Percentiles rank a stretch among this genome's conserved stretches.
Conservation (phyloP, 2,329 filamentous ascomycete species). For the Talaromyces albobiverticillius region DNA sequence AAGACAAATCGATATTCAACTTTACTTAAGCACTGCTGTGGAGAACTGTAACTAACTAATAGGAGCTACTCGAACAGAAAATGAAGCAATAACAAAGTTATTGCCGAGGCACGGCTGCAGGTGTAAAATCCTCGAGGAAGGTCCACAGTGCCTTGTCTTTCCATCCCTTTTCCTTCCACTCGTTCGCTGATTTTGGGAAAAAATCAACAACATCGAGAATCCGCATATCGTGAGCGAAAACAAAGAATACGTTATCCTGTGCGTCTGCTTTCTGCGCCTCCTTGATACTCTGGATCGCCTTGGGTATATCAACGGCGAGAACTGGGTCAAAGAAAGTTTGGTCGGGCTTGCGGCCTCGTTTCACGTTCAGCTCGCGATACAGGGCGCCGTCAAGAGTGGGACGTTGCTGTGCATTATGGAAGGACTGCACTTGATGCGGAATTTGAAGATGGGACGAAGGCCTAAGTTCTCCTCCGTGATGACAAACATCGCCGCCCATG, state of each 20-base stretch:
- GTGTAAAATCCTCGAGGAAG: conserved; percentile 2
- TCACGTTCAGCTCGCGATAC: conserved; percentile 1
- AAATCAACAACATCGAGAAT: conserved; percentile 22
- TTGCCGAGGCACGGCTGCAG: neutral
- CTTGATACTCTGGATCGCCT: conserved; percentile 1
- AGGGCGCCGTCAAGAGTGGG: neutral
- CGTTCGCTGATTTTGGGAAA: conserved; percentile 21
- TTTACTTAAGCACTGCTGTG: no score
- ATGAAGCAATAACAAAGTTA: neutral
- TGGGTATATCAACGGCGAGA: conserved; percentile 4
- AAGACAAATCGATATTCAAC: no score
- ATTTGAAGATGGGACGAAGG: conserved; percentile 43
- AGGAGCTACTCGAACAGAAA: no score
- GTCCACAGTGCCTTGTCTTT: conserved; percentile 4
- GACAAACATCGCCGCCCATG: conserved; percentile 50
- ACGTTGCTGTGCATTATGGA: no score
- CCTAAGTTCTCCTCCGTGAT: conserved; percentile 47
- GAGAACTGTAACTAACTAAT: no score
- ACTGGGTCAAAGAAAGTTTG: conserved; percentile 8
- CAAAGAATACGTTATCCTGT: conserved; percentile 26
- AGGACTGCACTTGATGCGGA: conserved; percentile 19
- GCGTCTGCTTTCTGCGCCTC: conserved; percentile 22
- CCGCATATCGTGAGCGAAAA: conserved; percentile 29
- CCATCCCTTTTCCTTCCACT: conserved; percentile 9
- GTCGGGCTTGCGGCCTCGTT: neutral